Evolutionary conservation across 1,284 basidiomycete species (phyloP).

Genomic region (Rhodotorula glutinis): DNA sequence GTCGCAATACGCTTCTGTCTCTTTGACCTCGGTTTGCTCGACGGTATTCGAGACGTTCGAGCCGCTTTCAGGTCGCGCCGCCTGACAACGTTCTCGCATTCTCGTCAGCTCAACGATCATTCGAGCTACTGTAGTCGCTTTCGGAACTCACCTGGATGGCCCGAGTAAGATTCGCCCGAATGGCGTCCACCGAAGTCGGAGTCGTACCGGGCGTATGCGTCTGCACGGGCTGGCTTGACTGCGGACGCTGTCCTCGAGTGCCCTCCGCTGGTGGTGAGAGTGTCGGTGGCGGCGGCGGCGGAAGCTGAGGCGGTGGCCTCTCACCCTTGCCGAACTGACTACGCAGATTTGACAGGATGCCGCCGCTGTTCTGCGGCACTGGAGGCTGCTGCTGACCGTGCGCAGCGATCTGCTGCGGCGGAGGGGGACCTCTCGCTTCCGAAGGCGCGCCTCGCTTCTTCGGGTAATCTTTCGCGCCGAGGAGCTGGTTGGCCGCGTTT

Average conservation of each 20-base stretch:
- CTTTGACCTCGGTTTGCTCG: slow-evolving; percentile 46
- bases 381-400: slow-evolving; percentile 7
- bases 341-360: slow-evolving; percentile 32
- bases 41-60: slow-evolving; percentile 47
- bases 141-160: slow-evolving; percentile 28
- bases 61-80: slow-evolving; percentile 48
- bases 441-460: slow-evolving; percentile 2
- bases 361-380: slow-evolving; percentile 1
- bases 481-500: slow-evolving; percentile 45
- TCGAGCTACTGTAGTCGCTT: no score
- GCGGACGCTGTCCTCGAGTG: not conserved
- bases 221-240: not conserved
- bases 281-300: slow-evolving; percentile 25
- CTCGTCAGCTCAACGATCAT: not conserved
- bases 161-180: slow-evolving; percentile 30
- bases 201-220: slow-evolving; percentile 2
- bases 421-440: not conserved
- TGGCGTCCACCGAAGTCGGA: slow-evolving; percentile 31
- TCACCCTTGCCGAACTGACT: slow-evolving; percentile 20
- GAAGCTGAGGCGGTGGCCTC: not conserved
- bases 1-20: slow-evolving; percentile 50
- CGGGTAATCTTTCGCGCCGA: slow-evolving; percentile 42
- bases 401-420: not conserved
- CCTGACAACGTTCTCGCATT: slow-evolving; percentile 30
- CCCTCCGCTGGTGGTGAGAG: not conserved